Evolutionary conservation across 2,329 filamentous ascomycete species (phyloP).

Genomic region (Pyrenophora seminiperda): DNA sequence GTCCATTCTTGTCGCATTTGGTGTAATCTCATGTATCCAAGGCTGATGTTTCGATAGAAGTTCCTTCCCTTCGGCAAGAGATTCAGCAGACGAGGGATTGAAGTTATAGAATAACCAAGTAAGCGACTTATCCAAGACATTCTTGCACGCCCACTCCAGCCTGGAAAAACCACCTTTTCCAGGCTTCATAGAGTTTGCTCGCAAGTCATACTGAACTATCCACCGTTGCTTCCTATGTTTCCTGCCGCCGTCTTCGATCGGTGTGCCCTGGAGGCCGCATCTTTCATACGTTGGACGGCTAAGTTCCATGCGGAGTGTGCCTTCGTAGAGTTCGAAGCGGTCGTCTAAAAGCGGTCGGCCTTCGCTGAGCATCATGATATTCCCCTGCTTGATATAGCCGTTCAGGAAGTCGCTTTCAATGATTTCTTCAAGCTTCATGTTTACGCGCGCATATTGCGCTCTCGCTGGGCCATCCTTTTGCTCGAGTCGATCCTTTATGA

Average conservation of each 20-base stretch:
- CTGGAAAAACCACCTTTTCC: constrained; percentile 84
- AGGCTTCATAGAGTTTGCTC: constrained; percentile 74
- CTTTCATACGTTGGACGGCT: constrained; percentile 83
- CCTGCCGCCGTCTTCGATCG: constrained; percentile 61
- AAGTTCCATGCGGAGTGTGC: constrained; percentile 74
- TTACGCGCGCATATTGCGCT: constrained; percentile 68
- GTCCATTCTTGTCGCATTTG: constrained; percentile 28
- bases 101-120: constrained; percentile 81
- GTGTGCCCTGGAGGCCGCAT: constrained; percentile 76
- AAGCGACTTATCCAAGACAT: constrained; percentile 69
- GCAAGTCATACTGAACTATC: constrained; percentile 78
- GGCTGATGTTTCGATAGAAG: constrained; percentile 42
- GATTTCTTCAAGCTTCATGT: constrained; percentile 73
- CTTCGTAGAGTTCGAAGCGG: constrained; percentile 71
- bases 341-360: constrained; percentile 73
- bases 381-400: constrained; percentile 81
- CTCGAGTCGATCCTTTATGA: constrained; percentile 60
- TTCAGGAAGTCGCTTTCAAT: constrained; percentile 78
- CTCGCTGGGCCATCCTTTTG: constrained; percentile 38
- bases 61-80: constrained; percentile 30
- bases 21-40: constrained; percentile 29
- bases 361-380: constrained; percentile 82
- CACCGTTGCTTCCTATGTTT: constrained; percentile 74
- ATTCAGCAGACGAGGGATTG: constrained; percentile 29
- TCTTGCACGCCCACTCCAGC: constrained; percentile 76